Evolutionary conservation across 345 rosid genomes (phyloP), one percentile per base, ranked within the genome.

Genomic region (Eucalyptus cloeziana): DNA sequence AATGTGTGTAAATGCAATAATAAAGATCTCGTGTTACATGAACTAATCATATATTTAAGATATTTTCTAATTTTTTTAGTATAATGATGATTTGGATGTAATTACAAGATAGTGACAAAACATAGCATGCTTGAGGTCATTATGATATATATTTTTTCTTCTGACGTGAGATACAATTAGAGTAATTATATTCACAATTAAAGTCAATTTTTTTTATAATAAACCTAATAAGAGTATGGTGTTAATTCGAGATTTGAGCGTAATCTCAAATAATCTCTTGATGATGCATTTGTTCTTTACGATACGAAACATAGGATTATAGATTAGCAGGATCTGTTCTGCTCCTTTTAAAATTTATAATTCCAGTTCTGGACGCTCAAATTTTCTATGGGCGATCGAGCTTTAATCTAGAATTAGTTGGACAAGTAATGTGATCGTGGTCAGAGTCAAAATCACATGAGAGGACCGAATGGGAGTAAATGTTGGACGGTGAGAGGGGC

Each of bases 401-500:
- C 62, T 33, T 33, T 17, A 33, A 69, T 33, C 44, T 17, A 33
- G 80, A 69, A 21, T 33, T 33, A 4, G 81, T 69, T 17, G 81
- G 44, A 69, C 44, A 33, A 69, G 81, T 10, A 33, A 76, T 76
- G 47, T 11, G 2, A 21, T 40, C 47, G 47, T 2, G 83, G 83
- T 76, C 56, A n/a, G 67, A 22, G 49, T 87, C 40, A 30, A 44
- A 64, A 87, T 16, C 54, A 69, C 30, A 27, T 31, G 30, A 69
- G 80, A 17, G 33, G 88, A 50, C 47, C 83, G 47, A 76, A 76
- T 30, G 11, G 87, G 87, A 3, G 89, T 27, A 88, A 88, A 71
- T 31, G 10, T 27, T 88, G 90, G 90, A 47, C 90, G 90, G 87
- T 10, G 81, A 33, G n/a, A 60, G 90, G 90, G 90, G 83, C 49